Evolutionary conservation across 805 yeast species (phyloP), one percentile per base, ranked within the genome.

Genomic region (Dipodascus albidus): DNA sequence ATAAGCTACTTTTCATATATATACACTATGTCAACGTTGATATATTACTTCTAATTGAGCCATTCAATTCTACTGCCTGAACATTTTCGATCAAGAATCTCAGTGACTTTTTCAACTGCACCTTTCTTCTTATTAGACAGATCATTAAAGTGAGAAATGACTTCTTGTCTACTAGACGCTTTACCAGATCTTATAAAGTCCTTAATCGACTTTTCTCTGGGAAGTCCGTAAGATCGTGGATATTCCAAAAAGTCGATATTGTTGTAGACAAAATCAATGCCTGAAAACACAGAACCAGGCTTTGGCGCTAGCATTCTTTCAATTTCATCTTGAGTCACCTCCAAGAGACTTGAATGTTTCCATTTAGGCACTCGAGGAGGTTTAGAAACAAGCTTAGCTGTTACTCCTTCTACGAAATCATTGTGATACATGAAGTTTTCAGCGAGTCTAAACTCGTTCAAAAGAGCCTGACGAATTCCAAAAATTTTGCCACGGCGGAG

Each of bases 151-250:
- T 38, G 20, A 38, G 44, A 38, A 38, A 38, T 38, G 20, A 38
- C 44, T 38, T 38, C 20, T 17, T 38, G 20, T 31, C 15, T 9
- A 38, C 20, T 4, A 38, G 44, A 17, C 15, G 17, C 3, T 14
- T 6, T 14, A 6, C 20, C 17, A 19, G 4, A 3, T 14, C 95
- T 95, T 53, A 90, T 79, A 67, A 77, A 87, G 50, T 73, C 72
- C 61, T 76, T 77, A 54, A 91, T 74, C 55, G 80, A 84, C 35
- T 65, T 57, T 67, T 85, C 87, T 9, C 79, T 73, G 51, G 98
- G 98, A 59, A 93, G 74, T 27, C 95, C 96, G 76, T 80, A 84
- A 62, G 78, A 70, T 70, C 73, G 79, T 38, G 89, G 88, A 62
- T 79, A 77, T 57, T 74, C 68, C 33, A 62, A 65, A 68, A 73